These are phyloP conservation scores for Leccinum proliferum DNA, from an alignment of 1,284 basidiomycete genomes.

Conservation along the genomic window DNA sequence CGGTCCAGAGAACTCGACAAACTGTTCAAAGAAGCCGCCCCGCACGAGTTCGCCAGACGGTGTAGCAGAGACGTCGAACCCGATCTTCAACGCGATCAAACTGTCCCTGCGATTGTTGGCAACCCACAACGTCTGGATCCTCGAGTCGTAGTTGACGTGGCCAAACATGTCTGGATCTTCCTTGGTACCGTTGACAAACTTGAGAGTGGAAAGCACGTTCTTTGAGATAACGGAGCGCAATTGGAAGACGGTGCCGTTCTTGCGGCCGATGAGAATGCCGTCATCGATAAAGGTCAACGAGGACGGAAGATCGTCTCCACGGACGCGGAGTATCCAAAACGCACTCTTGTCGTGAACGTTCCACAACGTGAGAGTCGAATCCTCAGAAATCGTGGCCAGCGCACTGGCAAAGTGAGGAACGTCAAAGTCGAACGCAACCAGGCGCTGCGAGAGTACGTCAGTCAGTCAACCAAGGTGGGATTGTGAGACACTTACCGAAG, in stretches of 20 bases:
- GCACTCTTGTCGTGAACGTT: constrained; percentile 68
- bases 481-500: constrained; percentile 47
- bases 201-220: constrained; percentile 69
- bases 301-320: constrained; percentile 71
- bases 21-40: constrained; percentile 67
- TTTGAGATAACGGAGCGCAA: constrained; percentile 66
- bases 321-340: constrained; percentile 67
- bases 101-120: constrained; percentile 79
- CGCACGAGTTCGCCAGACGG: constrained; percentile 52
- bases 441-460: constrained; percentile 41
- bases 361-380: constrained; percentile 75
- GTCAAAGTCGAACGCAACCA: constrained; percentile 80
- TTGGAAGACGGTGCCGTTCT: constrained; percentile 76
- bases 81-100: constrained; percentile 71
- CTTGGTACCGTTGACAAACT: constrained; percentile 61
- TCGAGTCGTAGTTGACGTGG: constrained; percentile 73
- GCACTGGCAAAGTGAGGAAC: constrained; percentile 51
- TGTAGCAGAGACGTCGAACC: constrained; percentile 54
- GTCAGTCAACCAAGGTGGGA: neutral
- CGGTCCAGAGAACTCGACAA: constrained; percentile 75
- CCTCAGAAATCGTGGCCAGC: constrained; percentile 71
- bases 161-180: constrained; percentile 81
- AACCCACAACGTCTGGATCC: constrained; percentile 79
- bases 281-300: constrained; percentile 76
- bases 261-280: constrained; percentile 72